Conservation (phyloP, 192 early-diverging fungal species). For the Backusella morwellensis region DNA sequence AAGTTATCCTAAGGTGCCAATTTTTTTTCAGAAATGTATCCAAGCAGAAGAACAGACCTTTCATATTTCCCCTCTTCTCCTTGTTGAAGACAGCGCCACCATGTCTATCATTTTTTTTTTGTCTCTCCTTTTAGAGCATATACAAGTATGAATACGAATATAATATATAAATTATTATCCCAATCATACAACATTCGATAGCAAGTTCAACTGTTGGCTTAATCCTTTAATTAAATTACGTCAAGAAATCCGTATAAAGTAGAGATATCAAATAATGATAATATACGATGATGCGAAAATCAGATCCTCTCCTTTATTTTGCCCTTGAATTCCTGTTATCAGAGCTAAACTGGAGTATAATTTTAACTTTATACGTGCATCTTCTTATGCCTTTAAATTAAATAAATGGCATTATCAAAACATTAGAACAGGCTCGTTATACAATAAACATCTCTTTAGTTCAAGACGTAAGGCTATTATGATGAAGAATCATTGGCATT, state of each 20-base stretch:
- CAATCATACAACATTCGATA: not conserved
- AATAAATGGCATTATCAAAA: not conserved
- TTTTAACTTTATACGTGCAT: not conserved
- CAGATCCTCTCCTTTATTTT: not conserved
- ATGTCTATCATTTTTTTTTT: not conserved
- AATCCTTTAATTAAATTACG: not conserved
- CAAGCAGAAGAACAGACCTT: not conserved
- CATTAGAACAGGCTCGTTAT: not conserved
- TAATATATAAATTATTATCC: not conserved
- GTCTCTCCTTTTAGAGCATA: not conserved
- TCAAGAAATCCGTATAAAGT: not conserved
- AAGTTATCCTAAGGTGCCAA: not conserved
- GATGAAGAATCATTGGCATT: not conserved
- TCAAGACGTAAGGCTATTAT: not conserved
- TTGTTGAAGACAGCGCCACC: not conserved
- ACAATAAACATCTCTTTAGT: not conserved
- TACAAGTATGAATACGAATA: not conserved
- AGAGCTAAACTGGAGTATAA: not conserved
- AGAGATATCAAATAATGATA: not conserved
- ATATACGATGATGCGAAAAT: not conserved
- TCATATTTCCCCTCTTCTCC: not conserved
- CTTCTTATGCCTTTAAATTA: not conserved
- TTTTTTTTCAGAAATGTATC: not conserved
- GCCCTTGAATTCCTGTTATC: not conserved
- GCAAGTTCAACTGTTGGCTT: not conserved